Base-by-base conservation (phyloP, 148 eudicot genomes). In the Silene latifolia region DNA sequence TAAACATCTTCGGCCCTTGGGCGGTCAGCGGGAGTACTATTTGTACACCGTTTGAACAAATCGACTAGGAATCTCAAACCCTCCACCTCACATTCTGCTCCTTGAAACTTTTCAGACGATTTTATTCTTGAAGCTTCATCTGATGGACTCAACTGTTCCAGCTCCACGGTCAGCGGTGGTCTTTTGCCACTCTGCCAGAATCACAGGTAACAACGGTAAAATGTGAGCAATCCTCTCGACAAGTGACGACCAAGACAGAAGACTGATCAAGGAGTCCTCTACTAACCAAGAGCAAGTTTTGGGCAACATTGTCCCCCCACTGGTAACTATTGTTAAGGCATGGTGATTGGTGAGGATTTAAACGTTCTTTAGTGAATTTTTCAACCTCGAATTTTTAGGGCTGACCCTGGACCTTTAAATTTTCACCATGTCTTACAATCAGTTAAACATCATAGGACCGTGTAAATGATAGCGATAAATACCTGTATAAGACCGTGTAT, bases 401-500 rank as follows among this genome's bases (percentile, higher is more conserved):
- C 54, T 48, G 54, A 8, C 3, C 15, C 15, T 39, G 44, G 12
- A 48, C 54, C 15, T 48, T 48, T 14, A 14, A 48, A 48, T 48
- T 48, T 48, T 39, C 44, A 39, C 8, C 9, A 39, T 39, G 44
- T 39, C 44, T 39, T 6, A 39, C 44, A 39, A 39, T 39, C 44
- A 39, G 44, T 7, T 39, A 39, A 39, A 39, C 54, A 48, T 12
- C 54, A 48, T 32, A 32, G 35, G 35, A 32, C 35, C 35, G 3
- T 32, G 42, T 19, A 71, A 54, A 58, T 39, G 47, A 70, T 32
- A 51, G 69, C 13, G 29, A 46, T 0, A 4, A 46, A 69, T 83
- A 94, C 98, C 82, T 83, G 85, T 44, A 95, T 83, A 71, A 72
- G 83, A 74, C 86, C 86, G 53, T 87, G 88, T 72, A 90, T 92